Evolutionary conservation across 108 stramenopile species (phyloP).

Genomic region (Nitzschia palea): DNA sequence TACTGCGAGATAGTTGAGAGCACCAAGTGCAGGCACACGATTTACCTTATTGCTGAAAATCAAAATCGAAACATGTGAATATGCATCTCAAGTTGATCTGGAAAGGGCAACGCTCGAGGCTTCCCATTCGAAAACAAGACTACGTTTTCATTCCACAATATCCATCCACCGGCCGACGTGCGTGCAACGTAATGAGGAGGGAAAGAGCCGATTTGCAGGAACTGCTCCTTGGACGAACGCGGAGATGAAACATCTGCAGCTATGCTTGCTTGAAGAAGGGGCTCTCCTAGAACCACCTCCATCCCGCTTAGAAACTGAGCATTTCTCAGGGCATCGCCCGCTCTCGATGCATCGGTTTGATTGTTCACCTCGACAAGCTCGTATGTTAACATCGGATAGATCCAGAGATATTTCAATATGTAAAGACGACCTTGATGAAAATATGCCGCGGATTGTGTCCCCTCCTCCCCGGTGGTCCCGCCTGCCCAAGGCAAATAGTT

Average conservation of each 20-base stretch:
- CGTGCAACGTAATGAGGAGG: slow-evolving; percentile 2
- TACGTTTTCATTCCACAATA: not conserved
- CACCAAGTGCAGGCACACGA: not conserved
- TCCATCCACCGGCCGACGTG: not conserved
- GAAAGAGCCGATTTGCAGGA: not conserved
- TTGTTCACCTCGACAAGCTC: not conserved
- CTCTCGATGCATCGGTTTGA: not conserved
- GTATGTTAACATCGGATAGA: not conserved
- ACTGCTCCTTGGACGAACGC: not conserved
- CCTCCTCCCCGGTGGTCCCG: not conserved
- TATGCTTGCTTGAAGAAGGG: not conserved
- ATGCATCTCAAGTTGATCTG: not conserved
- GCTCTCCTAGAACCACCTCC: not conserved
- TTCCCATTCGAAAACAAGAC: not conserved
- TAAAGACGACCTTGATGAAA: slow-evolving; percentile 3
- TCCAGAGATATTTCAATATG: not conserved
- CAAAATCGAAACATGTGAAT: slow-evolving; percentile 2
- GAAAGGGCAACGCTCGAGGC: not conserved
- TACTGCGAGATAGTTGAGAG: too few relatives aligned
- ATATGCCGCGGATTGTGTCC: not conserved
- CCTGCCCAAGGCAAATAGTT: slow-evolving; percentile 2
- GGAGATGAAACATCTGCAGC: not conserved
- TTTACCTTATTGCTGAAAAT: too few relatives aligned
- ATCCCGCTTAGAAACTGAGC: not conserved
- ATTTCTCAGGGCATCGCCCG: too few relatives aligned